Evolutionary conservation across 23 red algal genomes (phyloP).

Genomic region (Pyropia yezoensis): DNA sequence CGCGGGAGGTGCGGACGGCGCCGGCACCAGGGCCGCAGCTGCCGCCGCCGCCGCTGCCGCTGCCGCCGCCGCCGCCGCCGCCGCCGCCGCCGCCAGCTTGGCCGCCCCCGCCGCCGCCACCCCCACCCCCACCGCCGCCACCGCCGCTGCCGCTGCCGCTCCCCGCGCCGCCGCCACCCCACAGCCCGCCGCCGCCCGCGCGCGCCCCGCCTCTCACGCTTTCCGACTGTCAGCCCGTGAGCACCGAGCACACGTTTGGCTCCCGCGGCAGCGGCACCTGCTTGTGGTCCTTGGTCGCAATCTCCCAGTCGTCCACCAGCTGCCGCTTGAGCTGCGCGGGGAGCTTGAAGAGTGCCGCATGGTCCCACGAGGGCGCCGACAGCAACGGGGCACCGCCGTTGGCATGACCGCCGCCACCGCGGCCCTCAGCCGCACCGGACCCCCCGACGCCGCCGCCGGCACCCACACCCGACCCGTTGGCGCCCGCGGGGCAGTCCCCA

Average conservation of each 20-base stretch:
- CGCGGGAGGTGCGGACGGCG: conserved; percentile 33
- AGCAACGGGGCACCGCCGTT: not conserved
- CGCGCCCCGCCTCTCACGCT: conserved; percentile 8
- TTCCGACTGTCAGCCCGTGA: conserved; percentile 54
- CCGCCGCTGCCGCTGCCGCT: not conserved
- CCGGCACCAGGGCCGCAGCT: not conserved
- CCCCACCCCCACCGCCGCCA: no score
- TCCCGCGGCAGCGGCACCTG: conserved; percentile 68
- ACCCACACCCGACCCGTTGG: conserved; percentile 1
- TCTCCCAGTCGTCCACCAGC: conserved; percentile 89
- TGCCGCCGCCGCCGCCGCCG: no score
- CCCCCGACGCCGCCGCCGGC: not conserved
- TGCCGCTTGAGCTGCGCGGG: conserved; percentile 54
- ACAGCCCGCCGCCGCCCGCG: no score
- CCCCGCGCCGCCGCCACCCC: no score
- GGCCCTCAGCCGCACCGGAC: not conserved
- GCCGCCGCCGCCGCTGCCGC: no score
- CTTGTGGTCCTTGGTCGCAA: conserved; percentile 51
- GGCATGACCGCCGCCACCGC: not conserved
- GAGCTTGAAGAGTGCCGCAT: conserved; percentile 50
- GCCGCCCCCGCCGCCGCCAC: no score
- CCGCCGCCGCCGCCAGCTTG: no score
- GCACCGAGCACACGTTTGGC: conserved; percentile 38
- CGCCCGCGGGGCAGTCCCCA: conserved; percentile 2
- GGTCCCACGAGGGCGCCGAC: not conserved